Base-by-base conservation (phyloP, 2,329 filamentous ascomycete genomes). In the Diplodia sapinea region DNA sequence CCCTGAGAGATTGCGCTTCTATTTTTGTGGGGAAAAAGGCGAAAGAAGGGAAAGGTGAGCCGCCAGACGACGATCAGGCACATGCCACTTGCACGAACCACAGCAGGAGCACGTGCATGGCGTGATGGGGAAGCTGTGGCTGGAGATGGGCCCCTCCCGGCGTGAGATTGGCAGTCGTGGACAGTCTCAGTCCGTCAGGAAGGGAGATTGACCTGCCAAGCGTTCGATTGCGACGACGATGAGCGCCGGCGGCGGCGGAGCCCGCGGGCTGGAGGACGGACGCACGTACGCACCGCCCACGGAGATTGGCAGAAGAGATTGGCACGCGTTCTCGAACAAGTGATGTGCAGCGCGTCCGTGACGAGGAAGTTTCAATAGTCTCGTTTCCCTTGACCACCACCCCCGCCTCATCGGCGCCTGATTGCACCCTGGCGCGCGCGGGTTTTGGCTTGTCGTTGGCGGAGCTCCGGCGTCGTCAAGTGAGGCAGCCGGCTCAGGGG, bases 1-100 rank as follows among this genome's bases (percentile, higher is more conserved):
- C 26, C 43, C 43, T 47, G 43, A 47, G 43, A 47, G 43, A 47
- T 74, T 73, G 20, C 78, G 43, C 43, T 47, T 47, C 43, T 47
- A 47, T 47, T 47, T 47, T 47, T 47, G 43, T 47, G 43, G 43
- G n/a, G 51, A 33, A 51, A 13, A 23, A 36, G 23, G 8, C 3
- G 12, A 33, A 29, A 15, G 26, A 26, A 17, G 7, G 31, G 29
- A 36, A 54, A 33, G n/a, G 43, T 3, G 7, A 47, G 17, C 13
- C 7, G 40, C 40, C 26, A 26, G 26, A 43, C 17, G 15, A 43
- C 40, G 17, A 15, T 15, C 15, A 17, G 17, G 31, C 17, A 8
- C n/a, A 17, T 2, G n/a, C 26, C 26, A 26, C 26, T 26, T 4
- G 26, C 26, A 26, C 23, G 23, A 26, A 26, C 23, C 23, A 26